Base-by-base conservation (phyloP, 257 asterid species). In the Solanum chmielewskii region DNA sequence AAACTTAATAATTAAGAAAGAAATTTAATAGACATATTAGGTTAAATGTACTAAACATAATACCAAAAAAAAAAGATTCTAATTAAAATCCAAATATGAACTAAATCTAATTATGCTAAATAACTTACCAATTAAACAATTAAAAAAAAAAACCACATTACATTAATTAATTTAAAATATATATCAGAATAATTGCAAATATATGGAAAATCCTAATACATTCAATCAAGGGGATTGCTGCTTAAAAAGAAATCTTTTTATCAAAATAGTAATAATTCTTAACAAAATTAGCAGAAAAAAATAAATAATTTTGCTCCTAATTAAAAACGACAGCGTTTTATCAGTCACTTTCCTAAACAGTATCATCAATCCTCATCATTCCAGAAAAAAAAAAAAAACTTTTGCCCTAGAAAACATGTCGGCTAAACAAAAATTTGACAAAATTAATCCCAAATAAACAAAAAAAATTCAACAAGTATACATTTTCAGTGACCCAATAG, bases 241-340 rank as follows among this genome's bases (percentile, higher is more conserved):
- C 68, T 27, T 13, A 49, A 80, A 29, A 16, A 11, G 45, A 81
- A 60, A 81, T 29, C 31, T 85, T 87, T 83, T 42, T 59, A 7
- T 60, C 71, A 27, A 76, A 83, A 88, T 59, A 75, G 68, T 60
- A 88, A 45, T 41, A 74, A 77, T 45, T 14, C 83, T 75, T 76
- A 45, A 83, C 80, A 86, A 86, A 89, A 71, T 56, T 20, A 78
- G 84, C 77, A 60, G 41, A 83, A 56, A 73, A 11, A 29, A 35
- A 49, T 45, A 3, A 14, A 6, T 11, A n/a, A 6, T 18, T 27
- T 81, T 27, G 7, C 27, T 14, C 66, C 84, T 78, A 27, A 27
- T 9, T 16, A 15, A 82, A 59, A 88, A 90, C 90, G 95, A 87
- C 90, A 42, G 10, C 92, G 92, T 91, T 86, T 87, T 14, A 15